Evolutionary conservation across 2,329 filamentous ascomycete genomes (phyloP), one percentile per base, ranked within the genome.

Genomic region (Cadophora sp.): DNA sequence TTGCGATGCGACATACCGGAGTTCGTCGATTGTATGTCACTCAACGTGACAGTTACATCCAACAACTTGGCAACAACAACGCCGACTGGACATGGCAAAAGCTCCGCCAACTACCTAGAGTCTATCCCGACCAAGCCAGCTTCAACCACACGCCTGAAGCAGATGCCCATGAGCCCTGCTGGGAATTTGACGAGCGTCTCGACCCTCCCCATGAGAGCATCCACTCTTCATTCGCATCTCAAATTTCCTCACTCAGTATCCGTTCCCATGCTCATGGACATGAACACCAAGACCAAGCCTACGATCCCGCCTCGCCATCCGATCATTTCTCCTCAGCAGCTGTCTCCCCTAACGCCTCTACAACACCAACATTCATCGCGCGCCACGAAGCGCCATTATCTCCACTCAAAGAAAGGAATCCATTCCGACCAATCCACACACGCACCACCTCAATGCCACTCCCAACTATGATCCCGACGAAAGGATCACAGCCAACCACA

Each of bases 1-100:
- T 94, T 45, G 85, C 92, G 73, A 94, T 94, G 91, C 88, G 89
- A 84, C 88, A 36, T 83, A 86, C 11, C 4, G 66, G 58, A 83
- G 85, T 82, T 69, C 88, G 89, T 68, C 85, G 91, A 9, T 83
- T 95, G 14, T 95, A 91, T 78, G 83, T 94, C 66, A 95, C 92
- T 0, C 90, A 92, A 66, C 86, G 89, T 3, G 88, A 91, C 71
- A 89, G 90, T 1, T 95, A 95, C 71, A 79, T 92, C 2, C 92
- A 95, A 74, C 85, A 88, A 68, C 82, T 72, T 7, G 65, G 66
- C 43, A 24, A 36, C 4, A 43, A 59, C 24, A 59, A 84, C 51
- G 76, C 80, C 11, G 83, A 83, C 5, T 94, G 90, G 90, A 89
- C 87, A 1, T 95, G 92, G 92, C 88, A 89, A 71, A 84, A 84